Evolutionary conservation across 257 asterid species (phyloP).

Genomic region (Solanum bulbocastanum): DNA sequence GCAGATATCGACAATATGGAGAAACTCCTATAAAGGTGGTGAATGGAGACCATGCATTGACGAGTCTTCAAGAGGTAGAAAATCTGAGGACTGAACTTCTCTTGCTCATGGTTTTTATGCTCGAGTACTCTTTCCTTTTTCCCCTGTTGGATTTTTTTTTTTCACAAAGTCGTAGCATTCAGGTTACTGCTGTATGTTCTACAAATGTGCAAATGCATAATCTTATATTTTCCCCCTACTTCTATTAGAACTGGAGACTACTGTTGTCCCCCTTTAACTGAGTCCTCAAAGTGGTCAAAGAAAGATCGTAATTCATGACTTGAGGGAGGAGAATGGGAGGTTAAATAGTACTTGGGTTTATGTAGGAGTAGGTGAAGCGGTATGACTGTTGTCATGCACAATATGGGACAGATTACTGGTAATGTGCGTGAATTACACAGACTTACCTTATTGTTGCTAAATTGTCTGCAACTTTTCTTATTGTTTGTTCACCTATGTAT

Average conservation of each 20-base stretch:
- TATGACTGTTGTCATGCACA: background rate
- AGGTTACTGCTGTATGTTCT: background rate
- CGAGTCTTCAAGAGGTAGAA: constrained; percentile 58
- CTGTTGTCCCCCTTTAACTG: background rate
- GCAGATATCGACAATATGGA: constrained; percentile 92
- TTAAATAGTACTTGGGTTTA: background rate
- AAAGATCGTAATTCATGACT: background rate
- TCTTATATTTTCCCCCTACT: background rate
- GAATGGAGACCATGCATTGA: constrained; percentile 89
- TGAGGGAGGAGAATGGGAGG: background rate
- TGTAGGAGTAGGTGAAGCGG: background rate
- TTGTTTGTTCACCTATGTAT: background rate
- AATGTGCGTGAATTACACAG: background rate
- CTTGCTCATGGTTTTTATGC: background rate
- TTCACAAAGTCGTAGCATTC: background rate
- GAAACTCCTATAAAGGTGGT: constrained; percentile 74
- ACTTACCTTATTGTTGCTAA: background rate
- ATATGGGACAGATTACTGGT: background rate
- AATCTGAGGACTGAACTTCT: background rate
- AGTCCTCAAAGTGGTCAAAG: background rate
- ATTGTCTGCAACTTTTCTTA: background rate
- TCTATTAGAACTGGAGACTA: background rate
- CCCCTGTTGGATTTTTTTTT: background rate
- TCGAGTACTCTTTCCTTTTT: background rate
- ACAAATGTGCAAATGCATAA: background rate